phyloP scores from a whole-genome alignment of 177 flowering plant species.

The Tripterygium wilfordii region DNA sequence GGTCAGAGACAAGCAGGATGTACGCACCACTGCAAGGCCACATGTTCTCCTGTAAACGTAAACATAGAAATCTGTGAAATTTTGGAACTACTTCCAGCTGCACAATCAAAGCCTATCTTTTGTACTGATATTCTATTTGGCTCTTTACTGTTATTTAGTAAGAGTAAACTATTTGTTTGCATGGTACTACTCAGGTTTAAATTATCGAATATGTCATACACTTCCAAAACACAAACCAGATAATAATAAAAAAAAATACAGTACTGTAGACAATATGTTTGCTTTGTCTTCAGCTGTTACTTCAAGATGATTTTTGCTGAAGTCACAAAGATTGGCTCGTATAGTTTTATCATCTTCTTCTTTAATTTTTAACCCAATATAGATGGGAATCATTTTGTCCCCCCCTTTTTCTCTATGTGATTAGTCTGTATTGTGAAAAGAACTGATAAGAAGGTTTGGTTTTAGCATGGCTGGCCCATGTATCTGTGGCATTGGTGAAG shows the following conservation, averaged over 20 bases:
- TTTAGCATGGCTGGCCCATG: too few species aligned
- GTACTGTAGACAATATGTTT: not conserved
- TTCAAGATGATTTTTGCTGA: constrained; percentile 4
- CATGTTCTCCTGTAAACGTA: too few species aligned
- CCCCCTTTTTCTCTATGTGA: constrained; percentile 1
- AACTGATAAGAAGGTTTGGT: constrained; percentile 12
- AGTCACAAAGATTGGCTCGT: not conserved
- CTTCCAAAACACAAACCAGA: not conserved
- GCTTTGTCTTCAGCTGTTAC: constrained; percentile 10
- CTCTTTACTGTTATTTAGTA: too few species aligned
- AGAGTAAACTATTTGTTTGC: too few species aligned
- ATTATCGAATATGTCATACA: constrained; percentile 1
- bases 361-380: constrained; percentile 4
- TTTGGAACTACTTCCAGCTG: too few species aligned
- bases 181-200: too few species aligned
- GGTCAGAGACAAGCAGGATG: too few species aligned
- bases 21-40: too few species aligned
- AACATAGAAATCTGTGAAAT: too few species aligned
- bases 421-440: not conserved
- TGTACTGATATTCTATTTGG: too few species aligned
- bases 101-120: too few species aligned
- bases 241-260: not conserved
- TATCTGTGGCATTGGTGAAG: too few species aligned
- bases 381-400: not conserved
- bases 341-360: constrained; percentile 10